Base-by-base conservation (phyloP, 1,139 yeast genomes). In the Nakaseomyces sp. region DNA sequence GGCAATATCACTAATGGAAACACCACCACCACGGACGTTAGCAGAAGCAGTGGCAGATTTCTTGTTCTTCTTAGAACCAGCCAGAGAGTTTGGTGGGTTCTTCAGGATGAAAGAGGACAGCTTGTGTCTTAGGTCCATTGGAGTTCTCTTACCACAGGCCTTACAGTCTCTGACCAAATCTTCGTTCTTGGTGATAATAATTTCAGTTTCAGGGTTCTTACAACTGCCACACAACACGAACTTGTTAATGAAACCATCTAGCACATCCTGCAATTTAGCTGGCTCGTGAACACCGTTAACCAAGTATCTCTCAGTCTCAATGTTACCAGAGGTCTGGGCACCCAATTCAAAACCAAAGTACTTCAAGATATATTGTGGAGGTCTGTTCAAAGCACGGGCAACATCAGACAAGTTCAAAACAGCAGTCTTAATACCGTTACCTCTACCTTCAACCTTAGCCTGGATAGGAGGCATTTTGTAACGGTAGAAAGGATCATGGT, bases 381-480 rank as follows among this genome's bases (percentile, higher is more conserved):
- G 96, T 68, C 99, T 80, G 52, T 87, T 85, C 55, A 91, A 74
- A 20, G 98, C 95, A 63, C 96, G 80, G 35, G 97, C 94, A 50
- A 91, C 96, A 63, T 91, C 98, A 32, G 85, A 71, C 48, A 88
- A 79, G 68, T 91, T 93, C 54, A 87, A 78, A 47, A 93, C 81
- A 46, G 93, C 95, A 25, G 99, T 91, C 67, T 88, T 89, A 70
- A 91, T 91, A 77, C 99, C 99, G 70, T 91, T 91, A 71, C 99
- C 99, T 66, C 96, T 79, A 66, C 98, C 98, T 71, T 91, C 98
- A 55, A 88, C 88, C 76, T 93, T 91, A 54, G 96, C 87, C 71
- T 86, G 93, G 68, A 91, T 81, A 41, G 93, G 82, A 63, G 98
- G 98, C 98, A 91, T 91, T 74, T 91, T 91, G 70, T 91, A 91